Base-by-base conservation (phyloP, 2,329 filamentous ascomycete species). In the Madurella mycetomatis region DNA sequence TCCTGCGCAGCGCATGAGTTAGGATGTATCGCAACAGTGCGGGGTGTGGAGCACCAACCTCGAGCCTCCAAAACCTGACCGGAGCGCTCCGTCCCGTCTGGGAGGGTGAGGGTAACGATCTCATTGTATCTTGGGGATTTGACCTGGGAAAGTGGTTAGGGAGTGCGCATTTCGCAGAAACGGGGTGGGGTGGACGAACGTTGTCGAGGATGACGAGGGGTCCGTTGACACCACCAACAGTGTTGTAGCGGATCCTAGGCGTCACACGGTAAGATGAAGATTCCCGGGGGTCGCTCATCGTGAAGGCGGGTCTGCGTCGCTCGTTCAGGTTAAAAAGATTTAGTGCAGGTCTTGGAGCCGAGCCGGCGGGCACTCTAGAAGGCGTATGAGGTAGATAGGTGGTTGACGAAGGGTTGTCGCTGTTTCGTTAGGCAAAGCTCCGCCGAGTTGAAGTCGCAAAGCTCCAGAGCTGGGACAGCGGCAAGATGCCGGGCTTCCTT, bases 51-150 rank as follows among this genome's bases (percentile, higher is more conserved):
- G 9, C 11, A 53, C 60, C 67, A 77, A 96, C 92, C 94, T 88
- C 92, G 87, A 73, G 94, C 94, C 78, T 99, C 95, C 65, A 99
- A 79, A 64, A 99, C 94, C 75, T 97, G 94, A 62, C 95, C 94
- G 70, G 90, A 92, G 69, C 94, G 84, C 76, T 92, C 85, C 47
- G 90, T 87, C 72, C 94, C 94, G 86, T 99, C 94, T 63, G 94
- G 90, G 60, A 99, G 85, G 39, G 92, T 97, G 73, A 99, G 76
- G 60, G 88, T 91, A 63, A 99, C 94, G 72, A 99, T 99, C 77
- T 99, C 94, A 75, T 96, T 97, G 81, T 89, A 99, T 71, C 85
- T 82, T 60, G 94, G 94, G 73, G 91, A 95, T 87, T 99, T 99
- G 80, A 99, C 90, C 89, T 95, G 69, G 49, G 53, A 48, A 12